These are phyloP conservation scores for Agaricus subrufescens DNA, from an alignment of 768 basidiomycete genomes.

Conservation along the genomic window DNA sequence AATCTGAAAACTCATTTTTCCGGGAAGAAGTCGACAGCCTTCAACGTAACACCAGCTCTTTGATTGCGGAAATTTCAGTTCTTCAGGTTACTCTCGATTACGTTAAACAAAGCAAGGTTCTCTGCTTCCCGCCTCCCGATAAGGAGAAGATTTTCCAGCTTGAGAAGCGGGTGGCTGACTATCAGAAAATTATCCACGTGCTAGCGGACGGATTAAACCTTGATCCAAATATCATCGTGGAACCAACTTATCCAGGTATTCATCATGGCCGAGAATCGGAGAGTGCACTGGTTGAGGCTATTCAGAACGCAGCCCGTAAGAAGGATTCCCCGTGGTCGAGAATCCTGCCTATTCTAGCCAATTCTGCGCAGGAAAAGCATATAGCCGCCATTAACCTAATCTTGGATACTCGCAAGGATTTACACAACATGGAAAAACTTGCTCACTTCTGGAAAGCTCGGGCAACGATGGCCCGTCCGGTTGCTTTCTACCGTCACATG, in stretches of 20 bases:
- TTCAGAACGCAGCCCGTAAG: slow-evolving; percentile 35
- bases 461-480: slow-evolving; percentile 28
- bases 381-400: slow-evolving; percentile 39
- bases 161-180: slow-evolving; percentile 5
- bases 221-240: slow-evolving; percentile 21
- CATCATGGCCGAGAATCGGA: slow-evolving; percentile 30
- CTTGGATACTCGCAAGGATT: slow-evolving; percentile 37
- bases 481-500: slow-evolving; percentile 17
- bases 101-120: background rate
- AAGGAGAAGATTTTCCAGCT: background rate
- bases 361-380: slow-evolving; percentile 33
- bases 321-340: slow-evolving; percentile 34
- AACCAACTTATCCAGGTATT: slow-evolving; percentile 20
- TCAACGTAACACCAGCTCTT: background rate
- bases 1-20: slow-evolving; percentile 3
- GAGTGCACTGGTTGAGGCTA: slow-evolving; percentile 37
- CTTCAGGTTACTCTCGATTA: background rate
- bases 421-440: slow-evolving; percentile 31
- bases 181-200: slow-evolving; percentile 25
- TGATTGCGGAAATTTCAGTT: background rate
- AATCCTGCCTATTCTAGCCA: slow-evolving; percentile 30
- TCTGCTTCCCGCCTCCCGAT: background rate
- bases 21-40: background rate
- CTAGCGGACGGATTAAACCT: slow-evolving; percentile 30
- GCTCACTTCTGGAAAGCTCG: slow-evolving; percentile 40